Evolutionary conservation across 192 early-diverging fungal species (phyloP).

Genomic region (Phlyctochytrium planicorne): DNA sequence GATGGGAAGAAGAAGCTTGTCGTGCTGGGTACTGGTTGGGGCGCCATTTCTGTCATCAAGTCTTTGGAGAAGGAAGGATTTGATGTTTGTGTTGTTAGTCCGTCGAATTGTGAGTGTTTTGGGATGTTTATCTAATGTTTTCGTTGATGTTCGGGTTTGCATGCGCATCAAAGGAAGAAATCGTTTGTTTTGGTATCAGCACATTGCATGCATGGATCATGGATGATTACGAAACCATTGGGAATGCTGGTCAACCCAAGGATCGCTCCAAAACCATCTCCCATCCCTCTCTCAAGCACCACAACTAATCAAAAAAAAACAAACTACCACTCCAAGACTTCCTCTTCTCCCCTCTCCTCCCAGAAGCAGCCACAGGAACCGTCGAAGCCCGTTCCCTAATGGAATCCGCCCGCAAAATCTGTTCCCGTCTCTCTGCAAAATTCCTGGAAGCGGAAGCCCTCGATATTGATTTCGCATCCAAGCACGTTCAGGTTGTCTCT

Average conservation of each 20-base stretch:
- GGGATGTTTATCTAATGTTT: background rate
- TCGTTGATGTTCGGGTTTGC: too few species aligned
- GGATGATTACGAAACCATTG: too few species aligned
- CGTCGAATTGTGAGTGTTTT: slow-evolving; percentile 34
- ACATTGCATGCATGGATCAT: too few species aligned
- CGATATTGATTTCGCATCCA: slow-evolving; percentile 23
- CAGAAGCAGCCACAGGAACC: slow-evolving; percentile 43
- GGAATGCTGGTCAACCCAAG: too few species aligned
- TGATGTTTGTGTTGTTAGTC: slow-evolving; percentile 36
- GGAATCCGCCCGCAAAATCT: slow-evolving; percentile 37
- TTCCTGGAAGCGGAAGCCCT: slow-evolving; percentile 32
- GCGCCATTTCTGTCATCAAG: slow-evolving; percentile 39
- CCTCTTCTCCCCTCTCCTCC: slow-evolving; percentile 47
- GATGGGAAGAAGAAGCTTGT: slow-evolving; percentile 29
- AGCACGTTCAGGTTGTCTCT: slow-evolving; percentile 26
- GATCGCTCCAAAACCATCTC: too few species aligned
- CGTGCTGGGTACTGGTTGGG: slow-evolving; percentile 45
- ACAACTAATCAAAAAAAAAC: too few species aligned
- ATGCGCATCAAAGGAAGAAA: too few species aligned
- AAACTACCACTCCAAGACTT: too few species aligned
- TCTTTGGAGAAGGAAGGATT: slow-evolving; percentile 28
- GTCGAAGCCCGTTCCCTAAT: slow-evolving; percentile 35
- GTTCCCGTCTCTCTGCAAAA: slow-evolving; percentile 7
- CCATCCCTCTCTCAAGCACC: too few species aligned
- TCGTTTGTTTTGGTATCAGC: too few species aligned